phyloP scores from a whole-genome alignment of 2,329 filamentous ascomycete genomes.

The Harringtonia lauricola region DNA sequence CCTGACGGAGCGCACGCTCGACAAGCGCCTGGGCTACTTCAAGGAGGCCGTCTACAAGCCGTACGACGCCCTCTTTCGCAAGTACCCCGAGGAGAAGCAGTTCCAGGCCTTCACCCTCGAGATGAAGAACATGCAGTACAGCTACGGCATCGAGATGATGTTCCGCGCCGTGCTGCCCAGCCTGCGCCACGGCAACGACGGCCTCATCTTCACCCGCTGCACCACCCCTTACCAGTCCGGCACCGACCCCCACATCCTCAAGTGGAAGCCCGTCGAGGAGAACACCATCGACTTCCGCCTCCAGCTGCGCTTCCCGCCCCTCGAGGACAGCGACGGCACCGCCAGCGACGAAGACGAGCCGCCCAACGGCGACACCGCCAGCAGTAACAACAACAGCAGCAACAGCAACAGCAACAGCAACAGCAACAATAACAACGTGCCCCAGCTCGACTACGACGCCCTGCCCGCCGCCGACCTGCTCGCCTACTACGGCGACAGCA shows the following conservation, averaged over 20 bases:
- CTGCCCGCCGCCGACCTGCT: slow-evolving; percentile 62
- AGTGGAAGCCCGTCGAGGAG: slow-evolving; percentile 94
- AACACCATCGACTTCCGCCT: slow-evolving; percentile 92
- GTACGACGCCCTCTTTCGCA: slow-evolving; percentile 50
- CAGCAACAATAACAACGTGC: slow-evolving; percentile 51
- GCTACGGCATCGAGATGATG: slow-evolving; percentile 86
- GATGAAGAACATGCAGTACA: slow-evolving; percentile 81
- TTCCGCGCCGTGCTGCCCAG: slow-evolving; percentile 76
- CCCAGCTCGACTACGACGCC: slow-evolving; percentile 68
- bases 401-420: slow-evolving; percentile 50
- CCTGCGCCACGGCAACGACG: slow-evolving; percentile 88
- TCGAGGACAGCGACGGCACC: slow-evolving; percentile 62
- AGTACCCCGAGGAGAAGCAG: slow-evolving; percentile 57
- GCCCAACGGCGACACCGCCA: background rate
- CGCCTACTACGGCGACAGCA: slow-evolving; percentile 52
- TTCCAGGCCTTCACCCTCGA: slow-evolving; percentile 72
- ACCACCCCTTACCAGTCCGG: slow-evolving; percentile 78
- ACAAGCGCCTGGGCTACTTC: slow-evolving; percentile 84
- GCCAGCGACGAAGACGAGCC: slow-evolving; percentile 36
- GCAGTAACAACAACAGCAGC: background rate
- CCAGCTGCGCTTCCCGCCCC: slow-evolving; percentile 54
- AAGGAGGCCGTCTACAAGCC: slow-evolving; percentile 64
- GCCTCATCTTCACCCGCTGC: slow-evolving; percentile 94
- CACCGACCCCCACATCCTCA: slow-evolving; percentile 87
- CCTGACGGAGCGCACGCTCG: slow-evolving; percentile 68